Conservation (phyloP, 73 alveolate species). For the Paramecium octaurelia region DNA sequence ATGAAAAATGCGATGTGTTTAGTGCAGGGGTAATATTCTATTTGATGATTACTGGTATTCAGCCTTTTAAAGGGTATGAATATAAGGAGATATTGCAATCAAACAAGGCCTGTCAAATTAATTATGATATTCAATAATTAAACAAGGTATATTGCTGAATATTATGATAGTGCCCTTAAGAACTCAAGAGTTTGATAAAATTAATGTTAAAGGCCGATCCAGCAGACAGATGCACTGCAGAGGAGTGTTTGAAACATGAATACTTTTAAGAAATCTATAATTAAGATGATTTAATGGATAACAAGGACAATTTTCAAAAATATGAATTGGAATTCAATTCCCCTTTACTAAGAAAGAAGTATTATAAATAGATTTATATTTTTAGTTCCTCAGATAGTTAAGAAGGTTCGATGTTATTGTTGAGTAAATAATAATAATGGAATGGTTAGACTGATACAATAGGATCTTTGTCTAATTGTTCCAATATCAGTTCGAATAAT, state of each 20-base stretch:
- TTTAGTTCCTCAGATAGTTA: not conserved
- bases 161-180: not conserved
- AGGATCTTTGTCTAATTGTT: not conserved
- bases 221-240: slow-evolving; percentile 71
- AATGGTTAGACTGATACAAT: not conserved
- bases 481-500: not conserved
- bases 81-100: not conserved
- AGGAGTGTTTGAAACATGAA: slow-evolving; percentile 74
- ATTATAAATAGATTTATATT: not conserved
- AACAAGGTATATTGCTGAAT: not conserved
- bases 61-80: slow-evolving; percentile 25
- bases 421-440: not conserved
- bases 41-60: not conserved
- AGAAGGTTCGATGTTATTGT: not conserved
- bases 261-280: slow-evolving; percentile 16
- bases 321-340: not conserved
- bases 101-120: slow-evolving; percentile 37
- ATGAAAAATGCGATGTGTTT: slow-evolving; percentile 53
- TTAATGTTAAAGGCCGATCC: slow-evolving; percentile 76
- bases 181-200: slow-evolving; percentile 39
- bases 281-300: not conserved
- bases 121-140: not conserved
- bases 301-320: not conserved
- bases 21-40: slow-evolving; percentile 46
- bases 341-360: not conserved